These are phyloP conservation scores for Westerdykella aurantiaca DNA, from an alignment of 2,329 filamentous ascomycete species.

Conservation along the genomic window DNA sequence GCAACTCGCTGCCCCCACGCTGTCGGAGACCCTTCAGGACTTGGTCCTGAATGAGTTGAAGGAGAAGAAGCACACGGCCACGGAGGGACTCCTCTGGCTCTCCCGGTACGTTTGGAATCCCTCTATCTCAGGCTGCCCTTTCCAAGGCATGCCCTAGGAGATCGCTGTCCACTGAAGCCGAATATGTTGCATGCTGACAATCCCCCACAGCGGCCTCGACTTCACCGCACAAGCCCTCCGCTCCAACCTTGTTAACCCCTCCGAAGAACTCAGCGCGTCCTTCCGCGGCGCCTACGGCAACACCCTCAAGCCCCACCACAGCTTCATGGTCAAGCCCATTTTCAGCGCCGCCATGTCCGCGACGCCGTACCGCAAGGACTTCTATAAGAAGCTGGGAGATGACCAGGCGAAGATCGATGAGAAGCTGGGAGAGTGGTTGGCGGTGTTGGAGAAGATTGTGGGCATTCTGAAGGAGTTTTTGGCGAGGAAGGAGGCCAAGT, in stretches of 20 bases:
- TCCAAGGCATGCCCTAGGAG: neutral
- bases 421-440: constrained; percentile 66
- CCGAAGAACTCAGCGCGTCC: constrained; percentile 73
- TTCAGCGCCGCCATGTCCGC: constrained; percentile 92
- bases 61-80: constrained; percentile 79
- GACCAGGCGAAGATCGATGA: constrained; percentile 57
- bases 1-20: constrained; percentile 67
- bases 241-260: constrained; percentile 63
- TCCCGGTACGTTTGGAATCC: constrained; percentile 57
- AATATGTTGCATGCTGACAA: neutral
- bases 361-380: constrained; percentile 87
- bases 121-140: constrained; percentile 2
- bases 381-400: constrained; percentile 78
- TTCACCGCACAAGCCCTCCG: constrained; percentile 84
- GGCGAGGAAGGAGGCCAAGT: constrained; percentile 12
- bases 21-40: constrained; percentile 79
- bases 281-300: constrained; percentile 80
- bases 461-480: constrained; percentile 65
- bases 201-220: constrained; percentile 66
- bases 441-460: constrained; percentile 71
- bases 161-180: neutral
- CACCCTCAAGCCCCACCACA: constrained; percentile 90
- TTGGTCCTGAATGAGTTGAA: constrained; percentile 84
- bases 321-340: constrained; percentile 81
- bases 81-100: constrained; percentile 88